Evolutionary conservation across 2,329 filamentous ascomycete species (phyloP), one percentile per base, ranked within the genome.

Genomic region (Torrubiellomyces zombiae): DNA sequence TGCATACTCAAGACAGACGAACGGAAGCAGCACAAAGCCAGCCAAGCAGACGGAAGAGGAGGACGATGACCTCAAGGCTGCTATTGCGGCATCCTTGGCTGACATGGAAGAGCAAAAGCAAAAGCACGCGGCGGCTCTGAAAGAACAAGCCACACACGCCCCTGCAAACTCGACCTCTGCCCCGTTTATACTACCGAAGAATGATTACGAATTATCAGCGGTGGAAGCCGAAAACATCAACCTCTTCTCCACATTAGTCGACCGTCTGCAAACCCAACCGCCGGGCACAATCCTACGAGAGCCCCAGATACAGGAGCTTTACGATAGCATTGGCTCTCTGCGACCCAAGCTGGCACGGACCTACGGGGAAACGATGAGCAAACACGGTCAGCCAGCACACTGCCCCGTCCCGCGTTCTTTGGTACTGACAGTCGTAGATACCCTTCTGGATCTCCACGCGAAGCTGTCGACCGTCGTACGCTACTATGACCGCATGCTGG

Each of bases 31-130:
- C 37, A 32, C 44, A 3, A 36, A 18, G 16, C 14, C 48, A 3
- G 26, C 50, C 31, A 60, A 57, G 38, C 54, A 52, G 26, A 69
- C 67, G 3, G 82, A 92, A 26, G 83, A 93, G 28, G 85, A 94
- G 28, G 89, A 98, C 43, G 76, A 81, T 1, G 86, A 95, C 41
- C 56, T 98, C 15, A 91, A 89, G 46, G 83, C 86, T 14, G 89
- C 89, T 4, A 95, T 98, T 44, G 86, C 85, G 18, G 85, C 91
- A 11, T 95, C 89, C 5, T 49, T 98, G 30, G 78, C 80, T 14
- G 89, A 98, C 44, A 94, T 95, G 82, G 89, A 98, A 51, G 80
- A 94, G 48, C 86, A 98, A 48, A 95, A 98, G 60, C 77, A 86
- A 53, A 75, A 74, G 38, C 83, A 95, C 47, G 72, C 83, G 2